Evolutionary conservation across 2,329 filamentous ascomycete genomes (phyloP).

Genomic region (Nothopassalora personata): DNA sequence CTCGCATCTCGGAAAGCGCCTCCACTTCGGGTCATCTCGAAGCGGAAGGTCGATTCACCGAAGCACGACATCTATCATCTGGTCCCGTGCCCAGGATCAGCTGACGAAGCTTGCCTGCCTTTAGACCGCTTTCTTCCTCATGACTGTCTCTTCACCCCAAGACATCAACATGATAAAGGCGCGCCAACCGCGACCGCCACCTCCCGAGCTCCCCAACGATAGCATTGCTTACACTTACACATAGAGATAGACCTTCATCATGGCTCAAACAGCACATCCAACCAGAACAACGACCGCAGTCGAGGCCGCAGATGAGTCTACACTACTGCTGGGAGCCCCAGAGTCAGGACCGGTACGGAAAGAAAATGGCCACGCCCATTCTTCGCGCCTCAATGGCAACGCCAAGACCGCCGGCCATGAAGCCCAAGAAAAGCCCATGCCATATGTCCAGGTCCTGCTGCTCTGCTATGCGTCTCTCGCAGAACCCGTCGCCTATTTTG

Average conservation of each 20-base stretch:
- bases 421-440: constrained; percentile 45
- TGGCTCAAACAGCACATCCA: constrained; percentile 16
- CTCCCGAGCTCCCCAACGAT: background rate
- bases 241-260: background rate
- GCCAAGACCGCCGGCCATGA: constrained; percentile 1
- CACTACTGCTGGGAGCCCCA: constrained; percentile 23
- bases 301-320: constrained; percentile 20
- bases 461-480: constrained; percentile 70
- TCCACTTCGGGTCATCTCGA: background rate
- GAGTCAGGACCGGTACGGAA: constrained; percentile 9
- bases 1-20: background rate
- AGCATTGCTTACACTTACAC: no score
- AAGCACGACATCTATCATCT: no score
- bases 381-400: constrained; percentile 4
- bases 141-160: background rate
- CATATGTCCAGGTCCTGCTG: constrained; percentile 61
- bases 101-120: background rate
- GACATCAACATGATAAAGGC: background rate
- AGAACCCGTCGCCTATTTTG: constrained; percentile 78
- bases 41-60: background rate
- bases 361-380: constrained; percentile 7
- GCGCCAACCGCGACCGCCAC: background rate
- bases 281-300: constrained; percentile 7
- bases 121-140: background rate
- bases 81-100: no score